Evolutionary conservation across 2,329 filamentous ascomycete genomes (phyloP), one percentile per base, ranked within the genome.

Genomic region (Xylaria sp.): DNA sequence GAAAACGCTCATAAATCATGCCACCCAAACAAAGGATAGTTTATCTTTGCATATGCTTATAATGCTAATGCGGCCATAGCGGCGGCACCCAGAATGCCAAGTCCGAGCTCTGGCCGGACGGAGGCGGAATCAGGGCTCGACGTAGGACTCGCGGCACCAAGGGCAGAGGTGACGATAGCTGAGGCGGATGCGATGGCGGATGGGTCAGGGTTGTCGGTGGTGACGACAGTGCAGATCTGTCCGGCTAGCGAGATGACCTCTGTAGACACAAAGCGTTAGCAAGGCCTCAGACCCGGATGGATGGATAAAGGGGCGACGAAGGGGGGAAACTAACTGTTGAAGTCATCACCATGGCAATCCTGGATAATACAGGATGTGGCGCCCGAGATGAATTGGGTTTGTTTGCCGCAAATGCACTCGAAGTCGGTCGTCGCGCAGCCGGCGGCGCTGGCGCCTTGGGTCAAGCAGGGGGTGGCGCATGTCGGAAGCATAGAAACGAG

Each of bases 161-260:
- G 59, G 46, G 72, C 76, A 0, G 76, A 76, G 10, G 74, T 70
- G 64, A 78, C 67, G 48, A 77, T 66, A 54, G 65, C 71, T 4
- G 78, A 78, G 17, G 77, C 77, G n/a, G 74, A 74, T 9, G 77
- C 75, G 23, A 77, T 69, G n/a, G 71, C 76, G 20, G 75, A 68
- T 2, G 73, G 57, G 46, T 72, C 67, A 11, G 76, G 74, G 63
- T 76, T 74, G 15, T 69, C 54, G 4, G 60, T 57, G 4, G 59
- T 51, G 11, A 73, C 76, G 23, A 66, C 72, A 57, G 46, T 57
- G 68, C 78, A 79, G 65, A 79, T 78, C 53, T 77, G 49, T 28
- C 53, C 65, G 6, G 77, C 77, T 28, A 77, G 60, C 2, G 60
- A 59, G 9, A 36, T 57, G 11, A 71, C 67, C 1, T 68, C 77